Conservation (phyloP, 1,284 basidiomycete species). For the Ganoderma boninense region DNA sequence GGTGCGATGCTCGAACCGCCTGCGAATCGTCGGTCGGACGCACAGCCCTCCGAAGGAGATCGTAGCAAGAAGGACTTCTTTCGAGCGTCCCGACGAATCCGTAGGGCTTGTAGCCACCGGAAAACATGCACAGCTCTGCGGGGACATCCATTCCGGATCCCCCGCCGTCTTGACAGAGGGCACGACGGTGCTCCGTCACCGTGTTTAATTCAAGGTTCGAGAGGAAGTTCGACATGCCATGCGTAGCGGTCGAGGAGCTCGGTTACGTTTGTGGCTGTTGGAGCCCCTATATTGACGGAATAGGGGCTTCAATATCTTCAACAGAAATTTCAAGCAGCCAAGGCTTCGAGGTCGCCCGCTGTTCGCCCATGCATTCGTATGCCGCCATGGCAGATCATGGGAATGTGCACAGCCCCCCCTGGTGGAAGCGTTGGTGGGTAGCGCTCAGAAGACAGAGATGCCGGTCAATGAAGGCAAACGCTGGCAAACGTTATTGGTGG, state of each 20-base stretch:
- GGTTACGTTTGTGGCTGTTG: conserved; percentile 21
- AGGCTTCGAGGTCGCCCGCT: not conserved
- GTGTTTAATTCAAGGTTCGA: conserved; percentile 13
- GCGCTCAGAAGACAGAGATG: not conserved
- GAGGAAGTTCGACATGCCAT: conserved; percentile 9
- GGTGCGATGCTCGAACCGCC: conserved; percentile 21
- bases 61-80: conserved; percentile 23
- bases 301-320: not conserved
- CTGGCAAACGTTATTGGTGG: not conserved
- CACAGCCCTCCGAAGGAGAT: conserved; percentile 19
- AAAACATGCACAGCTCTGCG: conserved; percentile 13
- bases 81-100: conserved; percentile 11
- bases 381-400: not conserved
- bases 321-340: not conserved
- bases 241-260: conserved; percentile 23
- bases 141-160: not conserved
- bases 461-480: not conserved
- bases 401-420: conserved; percentile 1
- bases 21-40: conserved; percentile 14
- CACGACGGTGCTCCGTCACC: conserved; percentile 11
- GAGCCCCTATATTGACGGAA: conserved; percentile 12
- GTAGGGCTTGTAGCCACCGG: not conserved
- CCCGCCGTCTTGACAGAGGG: conserved; percentile 15
- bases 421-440: not conserved
- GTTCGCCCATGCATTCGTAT: not conserved